These are phyloP conservation scores for Fusarium veterinarium DNA, from an alignment of 2,329 filamentous ascomycete genomes.

Conservation along the genomic window DNA sequence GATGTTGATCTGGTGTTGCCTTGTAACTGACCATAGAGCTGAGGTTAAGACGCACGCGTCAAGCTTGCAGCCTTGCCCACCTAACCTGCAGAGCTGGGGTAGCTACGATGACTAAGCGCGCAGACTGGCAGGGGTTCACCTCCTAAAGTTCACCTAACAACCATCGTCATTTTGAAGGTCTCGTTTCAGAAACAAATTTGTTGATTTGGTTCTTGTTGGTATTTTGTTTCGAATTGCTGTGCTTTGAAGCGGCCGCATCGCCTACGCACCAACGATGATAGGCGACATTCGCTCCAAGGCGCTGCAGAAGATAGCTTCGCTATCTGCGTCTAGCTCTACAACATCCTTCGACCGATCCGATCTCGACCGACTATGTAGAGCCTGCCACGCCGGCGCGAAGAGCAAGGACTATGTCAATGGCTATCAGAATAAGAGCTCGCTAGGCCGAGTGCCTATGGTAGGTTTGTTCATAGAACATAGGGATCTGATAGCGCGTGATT, in stretches of 20 bases:
- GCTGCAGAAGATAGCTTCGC: slow-evolving; percentile 72
- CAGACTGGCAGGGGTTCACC: slow-evolving; percentile 35
- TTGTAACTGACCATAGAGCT: slow-evolving; percentile 38
- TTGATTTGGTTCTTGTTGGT: slow-evolving; percentile 28
- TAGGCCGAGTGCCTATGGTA: slow-evolving; percentile 72
- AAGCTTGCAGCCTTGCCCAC: slow-evolving; percentile 64
- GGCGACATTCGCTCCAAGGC: slow-evolving; percentile 71
- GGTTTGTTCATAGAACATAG: slow-evolving; percentile 19
- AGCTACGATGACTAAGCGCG: slow-evolving; percentile 58
- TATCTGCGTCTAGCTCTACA: slow-evolving; percentile 67
- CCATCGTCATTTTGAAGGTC: slow-evolving; percentile 37
- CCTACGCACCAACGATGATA: slow-evolving; percentile 53
- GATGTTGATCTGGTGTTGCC: slow-evolving; percentile 36
- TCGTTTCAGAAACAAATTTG: slow-evolving; percentile 28
- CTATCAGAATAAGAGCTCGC: slow-evolving; percentile 55
- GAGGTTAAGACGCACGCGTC: slow-evolving; percentile 54
- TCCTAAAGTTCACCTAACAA: slow-evolving; percentile 38
- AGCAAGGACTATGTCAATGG: slow-evolving; percentile 62
- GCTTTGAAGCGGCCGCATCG: background rate
- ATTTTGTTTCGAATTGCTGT: slow-evolving; percentile 9
- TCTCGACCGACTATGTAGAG: slow-evolving; percentile 70
- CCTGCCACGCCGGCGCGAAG: slow-evolving; percentile 62
- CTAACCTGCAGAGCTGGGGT: slow-evolving; percentile 43
- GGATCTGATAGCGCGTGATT: slow-evolving; percentile 13
- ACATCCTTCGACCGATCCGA: slow-evolving; percentile 71